A percentile compares a stretch with the other conserved stretches of the same genome.
Evolutionary conservation across 768 basidiomycete species (phyloP).

Genomic region (Naematelia aurantialba): DNA sequence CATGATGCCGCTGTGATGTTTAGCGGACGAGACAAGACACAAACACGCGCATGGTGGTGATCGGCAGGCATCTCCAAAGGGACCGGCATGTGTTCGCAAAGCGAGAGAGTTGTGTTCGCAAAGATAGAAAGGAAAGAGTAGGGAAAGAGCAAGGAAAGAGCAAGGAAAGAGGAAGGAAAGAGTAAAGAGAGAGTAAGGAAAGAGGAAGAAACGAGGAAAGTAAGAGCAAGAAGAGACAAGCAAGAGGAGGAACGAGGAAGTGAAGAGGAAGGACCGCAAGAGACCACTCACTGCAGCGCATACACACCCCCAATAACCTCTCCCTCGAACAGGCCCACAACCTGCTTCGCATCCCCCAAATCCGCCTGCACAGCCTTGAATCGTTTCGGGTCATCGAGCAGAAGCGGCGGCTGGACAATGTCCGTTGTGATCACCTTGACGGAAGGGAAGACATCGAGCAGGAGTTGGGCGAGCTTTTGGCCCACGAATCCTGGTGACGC

Average conservation of each 20-base stretch:
- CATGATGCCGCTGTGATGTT: conserved; percentile 57
- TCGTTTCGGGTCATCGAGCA: conserved; percentile 14
- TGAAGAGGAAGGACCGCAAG: background rate
- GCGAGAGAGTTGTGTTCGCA: background rate
- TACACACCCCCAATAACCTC: conserved; percentile 38
- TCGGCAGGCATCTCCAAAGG: too few species aligned
- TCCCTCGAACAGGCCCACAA: conserved; percentile 31
- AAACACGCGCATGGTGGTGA: too few species aligned
- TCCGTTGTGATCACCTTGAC: conserved; percentile 48
- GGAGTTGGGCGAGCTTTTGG: conserved; percentile 42
- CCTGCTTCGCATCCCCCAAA: conserved; percentile 21
- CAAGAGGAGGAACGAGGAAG: background rate
- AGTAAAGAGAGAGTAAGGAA: conserved; percentile 1
- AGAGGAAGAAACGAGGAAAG: background rate
- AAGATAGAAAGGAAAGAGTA: too few species aligned
- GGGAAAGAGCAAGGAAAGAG: too few species aligned
- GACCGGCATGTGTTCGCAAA: background rate
- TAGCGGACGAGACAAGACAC: too few species aligned
- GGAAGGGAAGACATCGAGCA: conserved; percentile 37
- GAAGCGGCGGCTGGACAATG: conserved; percentile 41
- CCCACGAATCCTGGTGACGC: conserved; percentile 45
- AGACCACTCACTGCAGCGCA: conserved; percentile 35
- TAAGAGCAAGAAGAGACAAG: background rate
- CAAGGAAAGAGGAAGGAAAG: background rate
- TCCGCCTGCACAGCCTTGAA: conserved; percentile 37